phyloP scores from a whole-genome alignment of 768 basidiomycete species.

The Lactarius trivialis region DNA sequence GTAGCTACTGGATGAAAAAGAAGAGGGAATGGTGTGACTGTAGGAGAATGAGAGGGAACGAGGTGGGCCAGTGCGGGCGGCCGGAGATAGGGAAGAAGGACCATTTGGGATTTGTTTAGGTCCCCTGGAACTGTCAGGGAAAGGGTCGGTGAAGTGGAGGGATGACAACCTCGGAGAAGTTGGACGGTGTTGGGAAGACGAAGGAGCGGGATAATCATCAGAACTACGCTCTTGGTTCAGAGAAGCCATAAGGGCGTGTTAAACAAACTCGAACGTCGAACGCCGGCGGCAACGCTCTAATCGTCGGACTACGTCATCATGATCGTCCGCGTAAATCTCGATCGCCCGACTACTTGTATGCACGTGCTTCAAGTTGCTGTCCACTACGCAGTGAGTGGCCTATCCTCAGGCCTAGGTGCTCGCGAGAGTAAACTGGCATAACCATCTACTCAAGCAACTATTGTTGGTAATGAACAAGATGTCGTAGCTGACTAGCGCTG shows the following conservation, averaged over 20 bases:
- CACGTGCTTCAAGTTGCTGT: no score
- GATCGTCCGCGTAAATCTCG: background rate
- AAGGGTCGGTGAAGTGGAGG: background rate
- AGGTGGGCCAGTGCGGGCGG: constrained; percentile 17
- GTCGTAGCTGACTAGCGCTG: no score
- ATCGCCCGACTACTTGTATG: background rate
- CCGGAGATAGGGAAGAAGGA: constrained; percentile 9
- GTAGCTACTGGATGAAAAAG: constrained; percentile 6
- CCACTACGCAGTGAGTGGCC: no score
- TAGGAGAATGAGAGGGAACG: constrained; percentile 16
- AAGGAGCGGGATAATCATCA: background rate
- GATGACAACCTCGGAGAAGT: constrained; percentile 6
- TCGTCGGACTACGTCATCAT: background rate
- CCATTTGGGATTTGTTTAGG: background rate
- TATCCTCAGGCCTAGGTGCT: no score
- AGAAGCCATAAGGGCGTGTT: background rate
- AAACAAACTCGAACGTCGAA: background rate
- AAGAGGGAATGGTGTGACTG: background rate
- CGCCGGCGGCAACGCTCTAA: background rate
- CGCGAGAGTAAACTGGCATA: no score
- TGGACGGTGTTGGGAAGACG: background rate
- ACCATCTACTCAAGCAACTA: no score
- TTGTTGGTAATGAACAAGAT: no score
- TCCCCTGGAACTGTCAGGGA: background rate
- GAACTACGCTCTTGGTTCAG: background rate